Evolutionary conservation across 176 grass and related monocot species (phyloP).

Genomic region (Hyparrhenia diplandra): DNA sequence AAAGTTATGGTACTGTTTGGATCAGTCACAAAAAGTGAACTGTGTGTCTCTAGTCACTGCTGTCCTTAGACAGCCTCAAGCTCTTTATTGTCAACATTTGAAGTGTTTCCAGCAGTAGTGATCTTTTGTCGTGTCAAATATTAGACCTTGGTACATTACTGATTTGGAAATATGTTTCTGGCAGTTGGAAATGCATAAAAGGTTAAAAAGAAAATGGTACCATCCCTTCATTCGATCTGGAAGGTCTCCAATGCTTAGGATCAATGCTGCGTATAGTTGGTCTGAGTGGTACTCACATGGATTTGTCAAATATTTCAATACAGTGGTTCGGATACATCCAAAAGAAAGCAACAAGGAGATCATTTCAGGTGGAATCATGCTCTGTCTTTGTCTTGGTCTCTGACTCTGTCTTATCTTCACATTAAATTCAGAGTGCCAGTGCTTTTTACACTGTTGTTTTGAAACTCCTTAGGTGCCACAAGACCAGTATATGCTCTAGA

Average conservation of each 20-base stretch:
- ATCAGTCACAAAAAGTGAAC: neutral
- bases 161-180: slow-evolving; percentile 13
- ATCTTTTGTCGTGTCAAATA: slow-evolving; percentile 11
- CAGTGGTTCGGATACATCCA: slow-evolving; percentile 81
- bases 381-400: neutral
- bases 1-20: slow-evolving; percentile 1
- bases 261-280: slow-evolving; percentile 62
- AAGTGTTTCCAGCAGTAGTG: neutral
- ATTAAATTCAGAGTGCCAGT: slow-evolving; percentile 6
- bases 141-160: neutral
- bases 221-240: slow-evolving; percentile 45
- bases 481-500: slow-evolving; percentile 67
- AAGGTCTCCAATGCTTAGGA: slow-evolving; percentile 79
- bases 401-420: slow-evolving; percentile 1
- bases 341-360: slow-evolving; percentile 74
- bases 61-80: neutral
- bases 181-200: slow-evolving; percentile 60
- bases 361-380: slow-evolving; percentile 65
- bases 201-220: slow-evolving; percentile 26
- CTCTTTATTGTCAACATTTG: neutral
- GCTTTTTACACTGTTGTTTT: slow-evolving; percentile 21
- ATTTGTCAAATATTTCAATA: slow-evolving; percentile 61
- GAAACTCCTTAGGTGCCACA: slow-evolving; percentile 58
- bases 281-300: slow-evolving; percentile 27
- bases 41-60: neutral